These are phyloP conservation scores for Alliaria petiolata DNA, from an alignment of 345 rosid species.

Conservation along the genomic window DNA sequence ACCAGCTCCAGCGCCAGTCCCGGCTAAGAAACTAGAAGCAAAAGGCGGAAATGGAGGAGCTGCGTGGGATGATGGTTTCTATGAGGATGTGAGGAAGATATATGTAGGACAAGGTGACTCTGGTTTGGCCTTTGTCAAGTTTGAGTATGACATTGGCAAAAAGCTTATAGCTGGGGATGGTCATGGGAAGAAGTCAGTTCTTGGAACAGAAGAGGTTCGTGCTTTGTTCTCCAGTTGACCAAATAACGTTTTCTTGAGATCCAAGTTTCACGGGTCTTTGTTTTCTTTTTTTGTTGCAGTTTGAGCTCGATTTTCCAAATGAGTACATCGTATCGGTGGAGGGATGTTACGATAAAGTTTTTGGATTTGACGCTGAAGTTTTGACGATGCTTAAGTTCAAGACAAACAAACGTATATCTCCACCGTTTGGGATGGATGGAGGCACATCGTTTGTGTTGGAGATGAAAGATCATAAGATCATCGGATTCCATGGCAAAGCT, in stretches of 20 bases:
- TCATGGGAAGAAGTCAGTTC: slow-evolving; percentile 8
- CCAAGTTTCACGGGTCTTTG: neutral
- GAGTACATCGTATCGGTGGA: slow-evolving; percentile 16
- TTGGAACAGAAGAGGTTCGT: neutral
- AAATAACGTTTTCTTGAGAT: neutral
- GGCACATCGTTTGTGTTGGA: slow-evolving; percentile 1
- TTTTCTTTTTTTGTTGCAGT: neutral
- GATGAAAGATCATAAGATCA: slow-evolving; percentile 13
- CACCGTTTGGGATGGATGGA: slow-evolving; percentile 9
- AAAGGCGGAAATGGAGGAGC: slow-evolving; percentile 12
- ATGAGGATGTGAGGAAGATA: neutral
- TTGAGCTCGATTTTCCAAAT: slow-evolving; percentile 7
- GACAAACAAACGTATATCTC: slow-evolving; percentile 24
- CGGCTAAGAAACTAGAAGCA: neutral
- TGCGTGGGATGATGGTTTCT: slow-evolving; percentile 19
- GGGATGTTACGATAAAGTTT: slow-evolving; percentile 11
- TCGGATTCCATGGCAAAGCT: slow-evolving; percentile 22
- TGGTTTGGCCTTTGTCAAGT: neutral
- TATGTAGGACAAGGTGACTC: slow-evolving; percentile 5
- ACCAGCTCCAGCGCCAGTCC: neutral
- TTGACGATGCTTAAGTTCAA: slow-evolving; percentile 9
- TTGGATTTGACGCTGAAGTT: neutral
- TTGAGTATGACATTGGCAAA: neutral
- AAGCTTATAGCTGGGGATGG: neutral
- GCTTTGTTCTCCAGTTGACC: neutral